A percentile compares a stretch with the other conserved stretches of the same genome.
phyloP scores from a whole-genome alignment of 1,284 basidiomycete species.

The Austroboletus novae-zelandiae region DNA sequence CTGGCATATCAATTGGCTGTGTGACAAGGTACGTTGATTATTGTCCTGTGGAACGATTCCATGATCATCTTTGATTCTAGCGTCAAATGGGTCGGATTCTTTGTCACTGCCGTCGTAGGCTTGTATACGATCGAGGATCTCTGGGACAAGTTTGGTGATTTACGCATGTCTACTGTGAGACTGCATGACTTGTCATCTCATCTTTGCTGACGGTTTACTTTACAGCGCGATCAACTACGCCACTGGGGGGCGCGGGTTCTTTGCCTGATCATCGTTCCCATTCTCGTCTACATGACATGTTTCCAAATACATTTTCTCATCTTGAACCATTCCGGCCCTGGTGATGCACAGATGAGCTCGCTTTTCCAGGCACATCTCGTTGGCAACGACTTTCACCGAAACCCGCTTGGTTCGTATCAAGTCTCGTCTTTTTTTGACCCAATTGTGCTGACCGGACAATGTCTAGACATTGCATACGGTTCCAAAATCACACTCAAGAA shows the following conservation, averaged over 20 bases:
- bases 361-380: constrained; percentile 96
- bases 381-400: constrained; percentile 90
- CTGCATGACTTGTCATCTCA: constrained; percentile 10
- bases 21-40: constrained; percentile 73
- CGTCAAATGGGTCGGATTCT: constrained; percentile 96
- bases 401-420: constrained; percentile 70
- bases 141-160: constrained; percentile 98
- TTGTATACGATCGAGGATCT: constrained; percentile 97
- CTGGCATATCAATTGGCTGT: constrained; percentile 90
- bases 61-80: constrained; percentile 38
- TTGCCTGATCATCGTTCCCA: constrained; percentile 87
- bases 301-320: constrained; percentile 98
- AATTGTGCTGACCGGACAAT: background rate
- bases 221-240: constrained; percentile 74
- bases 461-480: constrained; percentile 82
- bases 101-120: constrained; percentile 92
- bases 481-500: constrained; percentile 95
- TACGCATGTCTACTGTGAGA: constrained; percentile 85
- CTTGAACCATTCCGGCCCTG: constrained; percentile 91
- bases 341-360: constrained; percentile 98
- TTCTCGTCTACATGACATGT: constrained; percentile 88
- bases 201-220: constrained; percentile 7
- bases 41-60: background rate
- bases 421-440: background rate
- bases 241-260: constrained; percentile 90